Conservation (phyloP, 768 basidiomycete genomes). For the Hysterangium stoloniferum region DNA sequence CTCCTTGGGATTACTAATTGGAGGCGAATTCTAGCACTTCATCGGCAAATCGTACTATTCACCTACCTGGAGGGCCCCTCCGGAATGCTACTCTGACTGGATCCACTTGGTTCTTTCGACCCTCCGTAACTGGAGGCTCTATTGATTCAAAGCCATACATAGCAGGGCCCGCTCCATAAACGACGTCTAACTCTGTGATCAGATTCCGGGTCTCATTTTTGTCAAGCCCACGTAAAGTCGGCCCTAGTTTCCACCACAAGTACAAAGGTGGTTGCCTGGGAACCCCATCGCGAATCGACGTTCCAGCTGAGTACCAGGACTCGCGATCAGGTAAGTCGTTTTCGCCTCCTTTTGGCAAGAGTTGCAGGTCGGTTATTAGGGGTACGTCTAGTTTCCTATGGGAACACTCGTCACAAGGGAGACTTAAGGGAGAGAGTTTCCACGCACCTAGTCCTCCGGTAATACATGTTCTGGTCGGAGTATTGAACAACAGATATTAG, state of each 20-base stretch:
- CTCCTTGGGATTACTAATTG: conserved; percentile 56
- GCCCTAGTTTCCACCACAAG: conserved; percentile 74
- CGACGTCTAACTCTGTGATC: conserved; percentile 87
- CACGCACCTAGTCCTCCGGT: conserved; percentile 54
- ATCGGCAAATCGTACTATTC: background rate
- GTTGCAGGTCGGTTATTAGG: conserved; percentile 44
- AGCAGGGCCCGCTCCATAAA: conserved; percentile 76
- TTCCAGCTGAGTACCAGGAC: conserved; percentile 56
- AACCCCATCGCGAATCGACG: conserved; percentile 60
- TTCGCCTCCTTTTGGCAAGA: conserved; percentile 50
- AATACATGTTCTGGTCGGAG: conserved; percentile 55
- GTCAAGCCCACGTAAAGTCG: conserved; percentile 55
- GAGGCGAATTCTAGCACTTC: too few relatives aligned
- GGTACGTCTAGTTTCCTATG: background rate
- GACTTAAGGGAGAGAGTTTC: background rate
- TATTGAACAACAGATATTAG: too few relatives aligned
- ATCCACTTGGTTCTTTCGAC: conserved; percentile 32
- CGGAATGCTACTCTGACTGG: conserved; percentile 62
- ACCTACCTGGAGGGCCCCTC: conserved; percentile 65
- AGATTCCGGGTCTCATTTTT: conserved; percentile 48
- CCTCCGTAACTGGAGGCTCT: conserved; percentile 47
- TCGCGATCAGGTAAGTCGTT: conserved; percentile 36
- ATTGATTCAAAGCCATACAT: conserved; percentile 85
- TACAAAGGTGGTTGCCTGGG: conserved; percentile 47
- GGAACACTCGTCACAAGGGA: background rate